Evolutionary conservation across 2,329 filamentous ascomycete genomes (phyloP), one percentile per base, ranked within the genome.

Genomic region (Beauveria sp.): DNA sequence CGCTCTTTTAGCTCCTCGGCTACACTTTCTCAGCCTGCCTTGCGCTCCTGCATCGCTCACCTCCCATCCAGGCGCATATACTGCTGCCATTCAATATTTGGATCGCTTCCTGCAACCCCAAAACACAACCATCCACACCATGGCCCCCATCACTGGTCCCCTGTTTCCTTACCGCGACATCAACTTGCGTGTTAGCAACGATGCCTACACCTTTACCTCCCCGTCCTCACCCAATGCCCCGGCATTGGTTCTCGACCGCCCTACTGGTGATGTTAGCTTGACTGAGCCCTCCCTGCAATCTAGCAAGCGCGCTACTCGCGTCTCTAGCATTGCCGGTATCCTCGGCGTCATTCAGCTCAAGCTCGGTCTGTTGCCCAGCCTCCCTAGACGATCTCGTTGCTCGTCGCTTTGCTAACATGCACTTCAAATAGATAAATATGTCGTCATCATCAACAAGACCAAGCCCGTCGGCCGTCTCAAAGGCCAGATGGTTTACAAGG

Each of bases 401-500:
- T 43, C 12, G 6, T 18, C 22, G 18, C 8, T 48, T 62, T 64
- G 52, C 66, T 59, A 30, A 61, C 26, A n/a, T 47, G 16, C 28
- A 18, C 28, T 58, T 22, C 26, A 51, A 34, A 30, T 68, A 85
- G 84, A 99, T 81, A 97, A 96, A 76, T 99, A 99, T 82, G 88
- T 96, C 70, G 90, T 99, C 71, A 84, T 96, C 70, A 96, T 99
- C 73, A 97, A 90, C 67, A 97, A 99, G 76, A 90, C 92, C 61
- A 86, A 92, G 71, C 89, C 92, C 43, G 86, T 97, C 75, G 94
- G 93, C 63, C 86, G 92, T 61, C 83, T 99, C 67, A 94, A 93
- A 76, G 94, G 94, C 64, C 91, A 99, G 75, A 96, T 94, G 86
- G 86, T 97, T 30, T 97, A 97, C 83, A 96, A 91, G 75, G 85